phyloP scores from a whole-genome alignment of 345 rosid genomes.

The Populus nigra region DNA sequence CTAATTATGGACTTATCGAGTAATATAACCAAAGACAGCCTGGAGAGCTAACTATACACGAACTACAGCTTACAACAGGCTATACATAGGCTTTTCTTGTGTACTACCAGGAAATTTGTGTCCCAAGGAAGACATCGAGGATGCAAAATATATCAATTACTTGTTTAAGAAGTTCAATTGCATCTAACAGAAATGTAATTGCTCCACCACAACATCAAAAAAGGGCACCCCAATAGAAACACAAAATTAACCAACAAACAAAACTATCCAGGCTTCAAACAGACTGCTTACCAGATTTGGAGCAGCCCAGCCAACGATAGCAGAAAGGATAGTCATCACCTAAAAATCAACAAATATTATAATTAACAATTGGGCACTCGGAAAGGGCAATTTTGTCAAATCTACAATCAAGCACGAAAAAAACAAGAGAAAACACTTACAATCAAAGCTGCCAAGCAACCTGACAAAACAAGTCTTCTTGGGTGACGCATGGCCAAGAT shows the following conservation, averaged over 20 bases:
- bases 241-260: background rate
- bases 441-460: conserved; percentile 68
- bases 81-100: background rate
- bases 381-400: conserved; percentile 6
- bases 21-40: background rate
- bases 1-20: background rate
- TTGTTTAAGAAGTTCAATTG: background rate
- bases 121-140: background rate
- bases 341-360: conserved; percentile 24
- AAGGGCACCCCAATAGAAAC: background rate
- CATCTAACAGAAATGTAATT: background rate
- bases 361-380: background rate
- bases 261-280: conserved; percentile 11
- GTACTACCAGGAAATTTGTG: background rate
- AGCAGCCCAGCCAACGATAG: conserved; percentile 84
- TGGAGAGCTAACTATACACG: background rate
- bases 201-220: background rate
- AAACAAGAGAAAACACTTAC: conserved; percentile 40
- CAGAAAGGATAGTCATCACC: conserved; percentile 94
- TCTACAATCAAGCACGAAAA: background rate
- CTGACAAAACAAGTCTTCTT: conserved; percentile 86
- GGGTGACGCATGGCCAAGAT: conserved; percentile 99
- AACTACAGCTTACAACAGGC: background rate
- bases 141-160: background rate
- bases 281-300: conserved; percentile 75